Evolutionary conservation across 352 stramenopile genomes (phyloP).

Genomic region (Phytophthora parvispora): DNA sequence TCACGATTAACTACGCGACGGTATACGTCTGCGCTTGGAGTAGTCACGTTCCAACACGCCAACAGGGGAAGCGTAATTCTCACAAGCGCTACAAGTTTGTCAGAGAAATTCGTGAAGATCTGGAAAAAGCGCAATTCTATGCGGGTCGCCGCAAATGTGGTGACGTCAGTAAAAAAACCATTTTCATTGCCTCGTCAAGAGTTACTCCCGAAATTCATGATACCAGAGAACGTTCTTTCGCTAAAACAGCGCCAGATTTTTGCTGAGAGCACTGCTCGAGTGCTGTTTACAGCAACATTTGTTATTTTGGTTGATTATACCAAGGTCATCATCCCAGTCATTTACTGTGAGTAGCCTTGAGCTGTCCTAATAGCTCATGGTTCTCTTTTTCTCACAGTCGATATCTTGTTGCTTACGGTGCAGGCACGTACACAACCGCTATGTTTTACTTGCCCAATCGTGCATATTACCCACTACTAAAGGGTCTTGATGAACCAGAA

Average conservation of each 20-base stretch:
- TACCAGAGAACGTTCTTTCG: not conserved
- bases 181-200: not conserved
- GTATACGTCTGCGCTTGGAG: not conserved
- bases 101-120: not conserved
- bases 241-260: not conserved
- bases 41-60: not conserved
- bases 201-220: not conserved
- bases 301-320: not conserved
- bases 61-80: not conserved
- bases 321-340: not conserved
- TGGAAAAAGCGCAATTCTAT: not conserved
- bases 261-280: not conserved
- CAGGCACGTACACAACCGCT: too few relatives aligned
- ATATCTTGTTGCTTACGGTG: not conserved
- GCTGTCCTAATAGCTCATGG: too few relatives aligned
- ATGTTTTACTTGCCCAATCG: not conserved
- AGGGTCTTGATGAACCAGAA: not conserved
- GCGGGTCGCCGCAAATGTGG: not conserved
- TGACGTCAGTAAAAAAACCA: not conserved
- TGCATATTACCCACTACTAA: not conserved
- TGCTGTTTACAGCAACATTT: slow-evolving; percentile 2
- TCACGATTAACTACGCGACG: not conserved
- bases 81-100: not conserved
- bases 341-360: not conserved
- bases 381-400: not conserved